Evolutionary conservation across 495 filamentous ascomycete species (phyloP).

Genomic region (Parmelia sp.): DNA sequence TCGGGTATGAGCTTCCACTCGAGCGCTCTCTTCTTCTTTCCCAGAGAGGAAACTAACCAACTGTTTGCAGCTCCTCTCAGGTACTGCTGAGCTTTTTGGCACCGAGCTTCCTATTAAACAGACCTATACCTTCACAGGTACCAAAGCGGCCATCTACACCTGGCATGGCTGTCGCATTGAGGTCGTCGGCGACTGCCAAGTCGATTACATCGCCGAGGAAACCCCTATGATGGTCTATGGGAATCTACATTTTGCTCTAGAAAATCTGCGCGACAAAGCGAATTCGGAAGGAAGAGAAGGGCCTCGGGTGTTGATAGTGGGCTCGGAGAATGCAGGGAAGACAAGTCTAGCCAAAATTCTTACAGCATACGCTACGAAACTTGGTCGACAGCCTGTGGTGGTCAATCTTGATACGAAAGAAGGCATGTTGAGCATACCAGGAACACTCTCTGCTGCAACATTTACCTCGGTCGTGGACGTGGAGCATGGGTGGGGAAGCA

Average conservation of each 20-base stretch:
- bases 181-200: constrained; percentile 56
- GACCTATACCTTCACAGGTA: constrained; percentile 74
- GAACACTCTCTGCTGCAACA: constrained; percentile 73
- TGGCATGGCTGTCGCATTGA: constrained; percentile 85
- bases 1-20: constrained; percentile 40
- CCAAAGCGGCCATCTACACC: constrained; percentile 82
- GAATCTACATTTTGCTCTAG: constrained; percentile 83
- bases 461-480: constrained; percentile 83
- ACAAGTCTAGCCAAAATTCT: constrained; percentile 76
- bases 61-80: constrained; percentile 54
- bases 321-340: constrained; percentile 76
- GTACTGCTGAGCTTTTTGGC: constrained; percentile 91
- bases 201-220: constrained; percentile 75
- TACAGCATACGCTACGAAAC: constrained; percentile 71
- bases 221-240: constrained; percentile 75
- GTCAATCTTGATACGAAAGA: constrained; percentile 84
- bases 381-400: constrained; percentile 70
- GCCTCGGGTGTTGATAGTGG: constrained; percentile 78
- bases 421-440: constrained; percentile 78
- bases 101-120: constrained; percentile 81
- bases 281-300: constrained; percentile 48
- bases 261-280: constrained; percentile 54
- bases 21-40: not conserved
- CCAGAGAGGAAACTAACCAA: constrained; percentile 7
- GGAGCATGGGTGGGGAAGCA: constrained; percentile 84